A percentile compares a stretch with the other conserved stretches of the same genome.
These are phyloP conservation scores for Hanseniaspora taiwanica DNA, from an alignment of 805 yeast species.

Conservation along the genomic window DNA sequence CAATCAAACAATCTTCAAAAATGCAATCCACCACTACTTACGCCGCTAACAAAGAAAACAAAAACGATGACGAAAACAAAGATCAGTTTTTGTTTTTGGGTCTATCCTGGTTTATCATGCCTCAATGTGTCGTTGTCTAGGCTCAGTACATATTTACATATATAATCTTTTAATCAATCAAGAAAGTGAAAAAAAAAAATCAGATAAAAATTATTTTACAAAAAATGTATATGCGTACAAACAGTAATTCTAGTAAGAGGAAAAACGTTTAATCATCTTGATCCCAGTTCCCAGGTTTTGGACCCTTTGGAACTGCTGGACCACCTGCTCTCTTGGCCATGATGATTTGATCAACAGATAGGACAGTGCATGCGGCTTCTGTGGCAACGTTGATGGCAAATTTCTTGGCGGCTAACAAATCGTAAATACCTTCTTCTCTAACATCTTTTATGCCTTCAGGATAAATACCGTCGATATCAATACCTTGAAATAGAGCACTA, in stretches of 20 bases:
- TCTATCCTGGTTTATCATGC: neutral
- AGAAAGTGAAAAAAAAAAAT: no score
- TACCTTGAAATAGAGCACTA: constrained; percentile 31
- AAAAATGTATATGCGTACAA: no score
- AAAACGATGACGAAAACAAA: neutral
- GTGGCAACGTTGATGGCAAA: constrained; percentile 90
- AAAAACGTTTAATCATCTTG: constrained; percentile 51
- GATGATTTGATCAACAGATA: constrained; percentile 91
- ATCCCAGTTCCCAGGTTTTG: constrained; percentile 91
- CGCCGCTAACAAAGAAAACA: neutral
- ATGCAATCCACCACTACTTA: neutral
- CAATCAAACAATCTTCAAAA: no score
- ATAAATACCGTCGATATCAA: constrained; percentile 69
- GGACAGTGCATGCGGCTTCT: constrained; percentile 83
- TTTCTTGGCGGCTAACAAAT: constrained; percentile 64
- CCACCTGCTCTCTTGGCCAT: constrained; percentile 99
- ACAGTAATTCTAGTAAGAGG: neutral
- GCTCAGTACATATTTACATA: no score
- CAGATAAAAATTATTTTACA: no score
- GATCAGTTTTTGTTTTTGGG: neutral
- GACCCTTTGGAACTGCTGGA: constrained; percentile 77
- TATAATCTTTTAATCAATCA: no score
- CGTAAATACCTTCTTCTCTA: constrained; percentile 55
- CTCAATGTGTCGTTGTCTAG: neutral
- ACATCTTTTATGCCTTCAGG: constrained; percentile 62